These are phyloP conservation scores for Phytophthora pisi DNA, from an alignment of 352 stramenopile species.

Conservation along the genomic window DNA sequence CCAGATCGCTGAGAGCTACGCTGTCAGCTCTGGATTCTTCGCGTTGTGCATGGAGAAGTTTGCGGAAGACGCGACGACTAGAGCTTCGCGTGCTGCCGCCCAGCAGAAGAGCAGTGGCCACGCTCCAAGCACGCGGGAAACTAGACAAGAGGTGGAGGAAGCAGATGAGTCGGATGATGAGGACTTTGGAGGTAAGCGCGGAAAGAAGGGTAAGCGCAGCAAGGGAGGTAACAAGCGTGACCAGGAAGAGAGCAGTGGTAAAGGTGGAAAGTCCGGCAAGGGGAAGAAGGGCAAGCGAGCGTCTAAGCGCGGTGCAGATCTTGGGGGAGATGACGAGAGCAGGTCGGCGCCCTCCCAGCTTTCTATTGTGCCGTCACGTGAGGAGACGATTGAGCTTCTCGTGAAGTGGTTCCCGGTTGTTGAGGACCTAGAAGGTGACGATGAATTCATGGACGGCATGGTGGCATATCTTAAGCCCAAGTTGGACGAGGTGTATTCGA, in stretches of 20 bases:
- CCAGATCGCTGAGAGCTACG: constrained; percentile 65
- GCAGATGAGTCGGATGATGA: constrained; percentile 49
- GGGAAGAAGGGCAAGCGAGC: constrained; percentile 50
- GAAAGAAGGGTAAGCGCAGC: constrained; percentile 55
- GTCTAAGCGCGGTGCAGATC: constrained; percentile 41
- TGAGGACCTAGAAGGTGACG: constrained; percentile 60
- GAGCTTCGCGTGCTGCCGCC: constrained; percentile 44
- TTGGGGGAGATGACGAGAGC: constrained; percentile 16
- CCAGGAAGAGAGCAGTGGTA: constrained; percentile 26
- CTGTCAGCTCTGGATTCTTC: constrained; percentile 67
- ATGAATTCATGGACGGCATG: constrained; percentile 69
- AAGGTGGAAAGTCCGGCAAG: constrained; percentile 43
- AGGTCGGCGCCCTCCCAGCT: constrained; percentile 9
- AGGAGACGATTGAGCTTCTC: constrained; percentile 55
- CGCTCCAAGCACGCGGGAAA: constrained; percentile 9
- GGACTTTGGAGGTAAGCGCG: constrained; percentile 39
- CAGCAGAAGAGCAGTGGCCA: constrained; percentile 34
- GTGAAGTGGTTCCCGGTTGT: constrained; percentile 50
- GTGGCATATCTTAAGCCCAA: constrained; percentile 49
- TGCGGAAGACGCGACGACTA: constrained; percentile 48
- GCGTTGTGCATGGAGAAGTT: constrained; percentile 51
- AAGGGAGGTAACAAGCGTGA: constrained; percentile 43
- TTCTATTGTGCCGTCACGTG: constrained; percentile 57
- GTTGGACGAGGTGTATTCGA: constrained; percentile 57
- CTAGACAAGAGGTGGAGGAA: constrained; percentile 36